Evolutionary conservation across 2,329 filamentous ascomycete genomes (phyloP).

Genomic region (Metarhizium album): DNA sequence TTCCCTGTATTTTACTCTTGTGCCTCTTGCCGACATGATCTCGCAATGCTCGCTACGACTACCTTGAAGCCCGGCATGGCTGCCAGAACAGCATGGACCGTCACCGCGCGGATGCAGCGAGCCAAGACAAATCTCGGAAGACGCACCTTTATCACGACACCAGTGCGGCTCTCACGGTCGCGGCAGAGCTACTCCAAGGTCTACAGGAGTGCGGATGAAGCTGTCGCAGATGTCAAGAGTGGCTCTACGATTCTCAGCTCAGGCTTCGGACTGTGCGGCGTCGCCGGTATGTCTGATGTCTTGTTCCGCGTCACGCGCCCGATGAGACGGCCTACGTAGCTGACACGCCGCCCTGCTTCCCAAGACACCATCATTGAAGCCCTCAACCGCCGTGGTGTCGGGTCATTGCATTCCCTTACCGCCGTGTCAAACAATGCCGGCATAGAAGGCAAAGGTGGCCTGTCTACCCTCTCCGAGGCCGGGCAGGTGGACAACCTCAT

Average conservation of each 20-base stretch:
- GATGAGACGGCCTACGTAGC: not conserved
- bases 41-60: not conserved
- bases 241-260: conserved; percentile 63
- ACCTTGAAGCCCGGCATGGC: not conserved
- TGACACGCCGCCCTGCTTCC: not conserved
- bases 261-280: conserved; percentile 74
- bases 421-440: conserved; percentile 78
- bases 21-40: not conserved
- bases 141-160: conserved; percentile 7
- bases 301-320: too few relatives aligned
- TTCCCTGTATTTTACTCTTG: not conserved
- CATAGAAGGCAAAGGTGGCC: conserved; percentile 53
- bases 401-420: conserved; percentile 56
- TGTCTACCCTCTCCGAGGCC: conserved; percentile 56
- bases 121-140: not conserved
- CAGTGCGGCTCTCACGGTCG: conserved; percentile 4
- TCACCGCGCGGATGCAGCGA: not conserved
- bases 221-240: conserved; percentile 59
- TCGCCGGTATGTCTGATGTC: conserved; percentile 41
- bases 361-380: conserved; percentile 61
- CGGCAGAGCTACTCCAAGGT: conserved; percentile 33
- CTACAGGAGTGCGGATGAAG: conserved; percentile 49
- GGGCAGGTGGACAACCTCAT: conserved; percentile 65
- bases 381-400: conserved; percentile 47
- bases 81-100: not conserved